A percentile compares a stretch with the other conserved stretches of the same genome.
These are phyloP conservation scores for Xylona heveae DNA, from an alignment of 495 filamentous ascomycete genomes.

Conservation along the genomic window DNA sequence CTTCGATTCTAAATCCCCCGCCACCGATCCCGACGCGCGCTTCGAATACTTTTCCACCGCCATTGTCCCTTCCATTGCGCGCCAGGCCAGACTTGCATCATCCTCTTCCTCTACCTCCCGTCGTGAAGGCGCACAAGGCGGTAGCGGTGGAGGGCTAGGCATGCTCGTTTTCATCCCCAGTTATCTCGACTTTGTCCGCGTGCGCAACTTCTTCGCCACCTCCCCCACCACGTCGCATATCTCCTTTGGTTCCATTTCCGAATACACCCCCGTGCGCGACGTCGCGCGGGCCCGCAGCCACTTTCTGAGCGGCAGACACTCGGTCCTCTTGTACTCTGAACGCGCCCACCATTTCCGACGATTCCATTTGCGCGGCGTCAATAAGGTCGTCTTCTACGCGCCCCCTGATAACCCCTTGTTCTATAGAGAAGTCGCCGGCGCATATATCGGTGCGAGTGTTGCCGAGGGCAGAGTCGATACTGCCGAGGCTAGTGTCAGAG, in stretches of 20 bases:
- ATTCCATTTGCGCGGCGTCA: constrained; percentile 59
- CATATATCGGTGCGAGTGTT: constrained; percentile 35
- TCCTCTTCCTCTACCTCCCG: no score
- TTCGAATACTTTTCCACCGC: constrained; percentile 78
- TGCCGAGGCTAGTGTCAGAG: constrained; percentile 30
- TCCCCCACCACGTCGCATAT: constrained; percentile 41
- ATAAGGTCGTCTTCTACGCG: constrained; percentile 63
- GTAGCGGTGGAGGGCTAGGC: constrained; percentile 27
- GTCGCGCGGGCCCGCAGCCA: constrained; percentile 68
- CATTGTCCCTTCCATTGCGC: constrained; percentile 50
- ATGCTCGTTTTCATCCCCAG: constrained; percentile 74
- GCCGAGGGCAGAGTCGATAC: constrained; percentile 20
- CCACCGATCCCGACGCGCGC: constrained; percentile 64
- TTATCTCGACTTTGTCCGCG: constrained; percentile 81
- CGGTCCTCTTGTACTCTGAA: constrained; percentile 74
- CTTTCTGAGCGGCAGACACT: constrained; percentile 64
- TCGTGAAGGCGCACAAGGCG: constrained; percentile 18
- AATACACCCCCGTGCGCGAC: constrained; percentile 60
- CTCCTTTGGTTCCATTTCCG: constrained; percentile 69
- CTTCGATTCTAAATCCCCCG: constrained; percentile 46
- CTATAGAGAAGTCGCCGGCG: constrained; percentile 70
- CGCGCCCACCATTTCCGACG: constrained; percentile 86
- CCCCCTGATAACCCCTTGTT: constrained; percentile 77
- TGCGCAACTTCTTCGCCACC: constrained; percentile 79
- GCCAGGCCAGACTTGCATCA: constrained; percentile 27